Evolutionary conservation across 345 rosid genomes (phyloP), one percentile per base, ranked within the genome.

Genomic region (Pseudoturritis turrita): DNA sequence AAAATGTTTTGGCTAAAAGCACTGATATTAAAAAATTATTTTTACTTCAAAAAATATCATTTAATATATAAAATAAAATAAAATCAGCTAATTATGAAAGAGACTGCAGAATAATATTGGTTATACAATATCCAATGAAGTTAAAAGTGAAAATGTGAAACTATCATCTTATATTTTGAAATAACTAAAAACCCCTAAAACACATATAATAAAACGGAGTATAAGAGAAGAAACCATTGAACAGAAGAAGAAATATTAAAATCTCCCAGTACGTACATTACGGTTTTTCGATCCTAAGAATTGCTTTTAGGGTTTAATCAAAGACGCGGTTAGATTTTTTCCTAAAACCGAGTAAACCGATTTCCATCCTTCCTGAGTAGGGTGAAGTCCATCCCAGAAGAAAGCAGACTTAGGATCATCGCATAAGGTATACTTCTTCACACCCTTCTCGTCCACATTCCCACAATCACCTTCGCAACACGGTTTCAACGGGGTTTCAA

Each of bases 321-420:
- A 31, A 45, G 54, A 33, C 5, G 44, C 35, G 6, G 36, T 52
- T 26, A 82, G 73, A 65, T 21, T 14, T n/a, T 62, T 9, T 56
- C 50, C 40, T 36, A 83, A 61, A 45, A 81, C 72, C 7, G 57
- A 62, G 47, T 75, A 76, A 43, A 81, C 79, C 40, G 71, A 72
- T n/a, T 31, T 25, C 89, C 89, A 85, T n/a, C 87, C 89, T 18
- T 43, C 64, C 36, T 83, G 83, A 2, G 86, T 78, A 2, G 87
- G 89, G 52, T 85, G 87, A 33, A 57, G 55, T 1, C 7, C 33
- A 68, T 85, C 89, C 89, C 87, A 85, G 18, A 83, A 85, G 82
- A 85, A 83, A 13, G 79, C 46, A n/a, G 72, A 28, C 15, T 17
- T 25, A 19, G 83, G 89, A 22, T 81, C 52, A 37, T 71, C 67